Evolutionary conservation across 75 land plant genomes (phyloP), one percentile per base, ranked within the genome.

Genomic region (Larix kaempferi): DNA sequence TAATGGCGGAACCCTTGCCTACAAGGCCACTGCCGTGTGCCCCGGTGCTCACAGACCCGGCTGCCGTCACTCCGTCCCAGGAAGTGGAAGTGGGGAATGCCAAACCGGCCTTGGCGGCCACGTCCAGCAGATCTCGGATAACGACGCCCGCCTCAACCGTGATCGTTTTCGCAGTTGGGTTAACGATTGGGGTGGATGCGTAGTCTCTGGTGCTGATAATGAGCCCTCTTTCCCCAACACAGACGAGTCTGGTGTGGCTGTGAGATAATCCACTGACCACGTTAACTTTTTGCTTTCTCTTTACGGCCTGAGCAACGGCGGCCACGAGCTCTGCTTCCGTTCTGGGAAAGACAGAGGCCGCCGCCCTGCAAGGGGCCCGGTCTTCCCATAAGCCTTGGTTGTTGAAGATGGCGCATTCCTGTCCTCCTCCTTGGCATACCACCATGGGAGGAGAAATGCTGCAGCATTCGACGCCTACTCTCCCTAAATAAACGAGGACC

Each of bases 121-220:
- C 15, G 27, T 75, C 71, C 11, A 85, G 57, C 39, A 85, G 54
- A n/a, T 74, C 65, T 44, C 75, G 54, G 8, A 84, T 75, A 69
- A 56, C 27, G 23, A 82, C 39, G 10, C 86, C 84, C 13, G 80
- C 44, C 8, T 82, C 60, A 5, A 77, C 84, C 5, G 80, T 77
- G 5, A 71, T 76, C 22, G 61, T 59, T 59, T n/a, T 21, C 26
- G 74, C 61, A 5, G 15, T 14, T 22, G 11, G 12, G 79, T 84
- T 64, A 0, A 84, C 75, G 12, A 21, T 15, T 29, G 77, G 15
- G 17, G 49, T 41, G 0, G 35, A 25, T 11, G n/a, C 56, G 77
- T 78, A 82, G 64, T 85, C 29, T 19, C 59, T 63, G 22, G 84
- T 85, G 66, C 78, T 78, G 23, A 84, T 73, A 10, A 84, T 54